Evolutionary conservation across 2,329 filamentous ascomycete genomes (phyloP).

Genomic region (Epichloe glyceriae): DNA sequence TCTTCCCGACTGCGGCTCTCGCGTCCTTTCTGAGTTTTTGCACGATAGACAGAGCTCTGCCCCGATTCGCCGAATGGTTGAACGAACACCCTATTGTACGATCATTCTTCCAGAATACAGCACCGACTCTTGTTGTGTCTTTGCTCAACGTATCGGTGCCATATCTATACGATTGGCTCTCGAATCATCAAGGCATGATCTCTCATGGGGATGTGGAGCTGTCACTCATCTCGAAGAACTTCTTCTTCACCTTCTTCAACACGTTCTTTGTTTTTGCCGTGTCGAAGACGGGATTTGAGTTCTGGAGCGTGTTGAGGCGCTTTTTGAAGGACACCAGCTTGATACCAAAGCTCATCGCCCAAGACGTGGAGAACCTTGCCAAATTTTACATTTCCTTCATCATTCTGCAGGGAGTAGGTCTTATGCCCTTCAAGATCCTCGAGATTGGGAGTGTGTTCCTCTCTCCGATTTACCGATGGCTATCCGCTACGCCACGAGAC

Average conservation of each 20-base stretch:
- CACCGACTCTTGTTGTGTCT: slow-evolving; percentile 76
- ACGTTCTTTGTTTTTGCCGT: slow-evolving; percentile 92
- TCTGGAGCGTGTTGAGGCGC: slow-evolving; percentile 59
- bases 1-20: slow-evolving; percentile 65
- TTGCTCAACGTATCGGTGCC: slow-evolving; percentile 82
- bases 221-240: slow-evolving; percentile 94
- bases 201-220: slow-evolving; percentile 90
- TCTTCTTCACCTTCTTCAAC: slow-evolving; percentile 99
- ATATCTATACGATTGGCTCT: slow-evolving; percentile 87
- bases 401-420: slow-evolving; percentile 81
- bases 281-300: slow-evolving; percentile 67
- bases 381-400: slow-evolving; percentile 91
- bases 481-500: slow-evolving; percentile 79
- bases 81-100: slow-evolving; percentile 54
- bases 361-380: slow-evolving; percentile 59
- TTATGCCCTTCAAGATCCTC: slow-evolving; percentile 84
- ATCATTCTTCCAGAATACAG: slow-evolving; percentile 71
- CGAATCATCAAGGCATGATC: slow-evolving; percentile 85
- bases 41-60: slow-evolving; percentile 61
- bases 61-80: slow-evolving; percentile 54
- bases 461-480: slow-evolving; percentile 67
- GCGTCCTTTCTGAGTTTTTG: slow-evolving; percentile 72
- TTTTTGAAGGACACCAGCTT: slow-evolving; percentile 66
- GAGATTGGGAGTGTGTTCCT: slow-evolving; percentile 77
- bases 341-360: slow-evolving; percentile 63